Evolutionary conservation across 2,329 filamentous ascomycete species (phyloP).

Genomic region (Sclerotinia spermophila): DNA sequence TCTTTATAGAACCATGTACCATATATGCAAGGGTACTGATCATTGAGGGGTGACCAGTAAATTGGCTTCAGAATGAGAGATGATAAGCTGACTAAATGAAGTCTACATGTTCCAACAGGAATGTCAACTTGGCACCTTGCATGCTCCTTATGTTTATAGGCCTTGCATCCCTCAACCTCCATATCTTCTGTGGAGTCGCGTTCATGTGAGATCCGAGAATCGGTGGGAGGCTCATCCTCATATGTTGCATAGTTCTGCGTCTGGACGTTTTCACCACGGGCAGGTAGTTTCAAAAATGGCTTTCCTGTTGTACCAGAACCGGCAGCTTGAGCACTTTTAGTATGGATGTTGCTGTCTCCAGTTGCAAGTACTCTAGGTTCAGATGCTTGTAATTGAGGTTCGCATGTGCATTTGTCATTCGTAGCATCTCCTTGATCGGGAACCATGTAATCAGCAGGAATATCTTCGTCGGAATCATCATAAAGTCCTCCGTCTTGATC

Average conservation of each 20-base stretch:
- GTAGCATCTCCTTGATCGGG: constrained; percentile 18
- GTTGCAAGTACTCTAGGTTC: neutral
- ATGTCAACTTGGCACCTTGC: constrained; percentile 51
- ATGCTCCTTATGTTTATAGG: constrained; percentile 30
- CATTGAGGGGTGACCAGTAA: constrained; percentile 94
- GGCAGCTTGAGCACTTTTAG: constrained; percentile 10
- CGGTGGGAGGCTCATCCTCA: neutral
- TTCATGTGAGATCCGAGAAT: constrained; percentile 17
- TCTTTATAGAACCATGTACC: constrained; percentile 98
- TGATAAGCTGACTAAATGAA: constrained; percentile 85
- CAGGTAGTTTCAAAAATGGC: constrained; percentile 46
- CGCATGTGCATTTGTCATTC: constrained; percentile 12
- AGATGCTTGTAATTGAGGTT: neutral
- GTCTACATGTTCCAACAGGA: constrained; percentile 81
- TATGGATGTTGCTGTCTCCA: neutral
- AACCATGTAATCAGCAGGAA: neutral
- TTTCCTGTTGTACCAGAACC: constrained; percentile 44
- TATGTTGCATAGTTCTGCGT: neutral
- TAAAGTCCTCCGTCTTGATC: constrained; percentile 2
- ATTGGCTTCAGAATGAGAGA: constrained; percentile 88
- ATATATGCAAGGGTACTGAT: constrained; percentile 75
- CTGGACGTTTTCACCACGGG: constrained; percentile 21
- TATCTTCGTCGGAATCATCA: neutral
- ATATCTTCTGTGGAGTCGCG: constrained; percentile 26
- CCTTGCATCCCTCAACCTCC: constrained; percentile 30